Conservation (phyloP, 345 rosid genomes). For the Brassica juncea region DNA sequence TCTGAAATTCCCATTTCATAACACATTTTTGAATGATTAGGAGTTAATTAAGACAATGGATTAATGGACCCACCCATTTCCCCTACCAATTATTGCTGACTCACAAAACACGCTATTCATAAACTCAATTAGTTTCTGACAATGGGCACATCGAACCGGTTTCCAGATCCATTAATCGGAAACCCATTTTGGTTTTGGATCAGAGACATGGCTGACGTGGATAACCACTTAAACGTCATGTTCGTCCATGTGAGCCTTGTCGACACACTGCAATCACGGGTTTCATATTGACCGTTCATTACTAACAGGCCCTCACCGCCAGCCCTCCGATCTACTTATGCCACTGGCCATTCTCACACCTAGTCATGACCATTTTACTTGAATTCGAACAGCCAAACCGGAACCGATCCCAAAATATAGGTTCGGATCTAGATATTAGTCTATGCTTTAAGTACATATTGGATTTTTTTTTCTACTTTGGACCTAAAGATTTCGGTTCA, state of each 20-base stretch:
- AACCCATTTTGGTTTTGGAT: slow-evolving; percentile 21
- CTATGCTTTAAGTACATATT: no score
- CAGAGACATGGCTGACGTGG: slow-evolving; percentile 16
- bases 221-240: slow-evolving; percentile 24
- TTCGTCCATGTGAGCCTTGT: slow-evolving; percentile 39
- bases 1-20: background rate
- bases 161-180: slow-evolving; percentile 35
- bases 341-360: background rate
- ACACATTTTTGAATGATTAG: slow-evolving; percentile 17
- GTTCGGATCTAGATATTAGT: no score
- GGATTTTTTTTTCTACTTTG: no score
- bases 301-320: background rate
- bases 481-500: no score
- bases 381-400: no score
- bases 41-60: slow-evolving; percentile 8
- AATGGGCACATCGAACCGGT: slow-evolving; percentile 38
- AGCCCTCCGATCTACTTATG: slow-evolving; percentile 14
- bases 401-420: no score
- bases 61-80: slow-evolving; percentile 33
- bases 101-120: slow-evolving; percentile 22
- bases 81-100: slow-evolving; percentile 34
- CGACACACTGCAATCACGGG: slow-evolving; percentile 30
- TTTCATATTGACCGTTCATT: slow-evolving; percentile 25
- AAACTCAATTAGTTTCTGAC: slow-evolving; percentile 18
- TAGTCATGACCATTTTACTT: no score